A percentile compares a stretch with the other conserved stretches of the same genome.
Evolutionary conservation across 2,329 filamentous ascomycete species (phyloP).

Genomic region (Cadophora luteo-olivacea): DNA sequence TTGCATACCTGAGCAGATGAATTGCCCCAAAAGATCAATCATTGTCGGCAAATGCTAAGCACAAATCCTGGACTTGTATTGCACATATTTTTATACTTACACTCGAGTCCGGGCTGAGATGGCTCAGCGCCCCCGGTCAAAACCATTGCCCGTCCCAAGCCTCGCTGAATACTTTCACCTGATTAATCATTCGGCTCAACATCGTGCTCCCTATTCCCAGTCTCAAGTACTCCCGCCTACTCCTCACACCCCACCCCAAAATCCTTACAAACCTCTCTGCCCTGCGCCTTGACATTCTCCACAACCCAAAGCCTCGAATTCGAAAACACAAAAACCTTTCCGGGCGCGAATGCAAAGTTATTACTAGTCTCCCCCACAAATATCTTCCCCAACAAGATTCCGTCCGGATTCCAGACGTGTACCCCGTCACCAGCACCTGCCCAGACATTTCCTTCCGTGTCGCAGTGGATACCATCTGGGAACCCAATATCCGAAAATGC

Average conservation of each 20-base stretch:
- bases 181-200: too few species aligned
- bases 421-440: conserved; percentile 15
- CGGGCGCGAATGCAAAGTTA: conserved; percentile 22
- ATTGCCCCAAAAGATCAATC: too few species aligned
- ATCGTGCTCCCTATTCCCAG: too few species aligned
- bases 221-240: too few species aligned
- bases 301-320: conserved; percentile 20
- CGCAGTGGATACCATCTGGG: conserved; percentile 21
- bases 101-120: too few species aligned
- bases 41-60: too few species aligned
- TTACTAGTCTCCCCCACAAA: conserved; percentile 21
- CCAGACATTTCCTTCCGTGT: conserved; percentile 20
- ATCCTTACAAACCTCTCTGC: conserved; percentile 21
- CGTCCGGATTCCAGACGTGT: conserved; percentile 18
- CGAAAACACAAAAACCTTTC: conserved; percentile 22
- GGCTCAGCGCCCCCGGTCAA: too few species aligned
- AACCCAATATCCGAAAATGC: conserved; percentile 10
- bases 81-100: too few species aligned
- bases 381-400: conserved; percentile 19
- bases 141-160: too few species aligned
- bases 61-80: too few species aligned
- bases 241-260: conserved; percentile 16
- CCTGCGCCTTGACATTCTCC: conserved; percentile 19
- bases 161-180: too few species aligned
- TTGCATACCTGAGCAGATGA: too few species aligned